phyloP scores from a whole-genome alignment of 495 filamentous ascomycete species.

The Neurospora africana region DNA sequence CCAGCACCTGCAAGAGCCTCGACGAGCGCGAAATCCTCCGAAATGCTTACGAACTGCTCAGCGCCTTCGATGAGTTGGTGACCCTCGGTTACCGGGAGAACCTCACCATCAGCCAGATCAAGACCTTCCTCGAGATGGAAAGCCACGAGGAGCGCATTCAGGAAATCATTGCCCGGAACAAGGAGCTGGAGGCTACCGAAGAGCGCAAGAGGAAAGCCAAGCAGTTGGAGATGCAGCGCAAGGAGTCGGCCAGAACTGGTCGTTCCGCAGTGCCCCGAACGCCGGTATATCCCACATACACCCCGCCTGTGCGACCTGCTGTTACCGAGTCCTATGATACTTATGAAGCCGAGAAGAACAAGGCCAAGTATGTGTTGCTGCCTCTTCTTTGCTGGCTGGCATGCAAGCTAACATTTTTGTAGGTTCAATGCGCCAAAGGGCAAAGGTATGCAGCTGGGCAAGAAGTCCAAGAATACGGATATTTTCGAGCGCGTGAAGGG shows the following conservation, averaged over 20 bases:
- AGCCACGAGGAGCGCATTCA: constrained; percentile 97
- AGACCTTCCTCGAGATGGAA: constrained; percentile 98
- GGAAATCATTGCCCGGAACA: constrained; percentile 96
- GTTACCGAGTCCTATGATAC: constrained; percentile 77
- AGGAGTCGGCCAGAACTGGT: constrained; percentile 59
- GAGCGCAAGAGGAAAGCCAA: constrained; percentile 97
- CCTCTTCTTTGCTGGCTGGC: background rate
- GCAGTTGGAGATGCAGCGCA: constrained; percentile 95
- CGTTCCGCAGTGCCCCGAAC: constrained; percentile 51
- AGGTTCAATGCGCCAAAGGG: constrained; percentile 59
- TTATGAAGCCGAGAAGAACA: constrained; percentile 96
- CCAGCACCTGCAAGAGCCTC: constrained; percentile 87
- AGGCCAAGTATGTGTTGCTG: constrained; percentile 53
- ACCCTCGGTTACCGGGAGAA: constrained; percentile 94
- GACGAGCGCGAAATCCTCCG: constrained; percentile 90
- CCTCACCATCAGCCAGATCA: constrained; percentile 86
- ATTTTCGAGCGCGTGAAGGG: constrained; percentile 94
- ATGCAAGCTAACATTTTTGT: constrained; percentile 11
- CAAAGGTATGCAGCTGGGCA: constrained; percentile 97
- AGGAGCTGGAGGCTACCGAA: constrained; percentile 94
- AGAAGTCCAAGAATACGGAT: constrained; percentile 92
- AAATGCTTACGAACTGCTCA: constrained; percentile 91
- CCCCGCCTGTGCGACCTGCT: constrained; percentile 60
- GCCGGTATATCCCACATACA: constrained; percentile 82
- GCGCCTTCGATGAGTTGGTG: constrained; percentile 93